Evolutionary conservation across 257 asterid genomes (phyloP).

Genomic region (Rubia yunnanensis): DNA sequence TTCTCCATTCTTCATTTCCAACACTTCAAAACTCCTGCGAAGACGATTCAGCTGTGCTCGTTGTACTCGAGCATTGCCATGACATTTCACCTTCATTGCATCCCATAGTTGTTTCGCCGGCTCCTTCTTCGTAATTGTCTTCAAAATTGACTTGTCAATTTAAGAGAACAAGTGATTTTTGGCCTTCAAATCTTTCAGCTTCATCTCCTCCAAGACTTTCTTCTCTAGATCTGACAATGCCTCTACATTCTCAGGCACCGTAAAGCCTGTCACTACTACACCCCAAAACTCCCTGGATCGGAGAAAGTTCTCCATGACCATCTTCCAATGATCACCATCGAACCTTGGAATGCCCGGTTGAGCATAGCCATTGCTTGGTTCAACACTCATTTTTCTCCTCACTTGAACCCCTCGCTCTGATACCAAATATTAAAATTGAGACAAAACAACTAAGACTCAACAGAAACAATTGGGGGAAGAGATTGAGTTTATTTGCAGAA

Average conservation of each 20-base stretch:
- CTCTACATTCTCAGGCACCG: not conserved
- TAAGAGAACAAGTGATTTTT: not conserved
- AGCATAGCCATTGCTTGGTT: not conserved
- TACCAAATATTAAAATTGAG: not conserved
- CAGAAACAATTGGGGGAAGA: not conserved
- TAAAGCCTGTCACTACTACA: not conserved
- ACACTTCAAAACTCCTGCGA: not conserved
- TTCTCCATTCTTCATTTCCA: not conserved
- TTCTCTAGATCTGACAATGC: not conserved
- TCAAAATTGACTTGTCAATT: not conserved
- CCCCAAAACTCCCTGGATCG: not conserved
- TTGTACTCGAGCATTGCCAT: too few relatives aligned
- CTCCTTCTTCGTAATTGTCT: not conserved
- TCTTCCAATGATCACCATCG: not conserved
- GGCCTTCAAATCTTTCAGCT: not conserved
- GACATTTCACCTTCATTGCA: too few relatives aligned
- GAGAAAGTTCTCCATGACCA: not conserved
- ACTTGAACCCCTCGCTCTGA: not conserved
- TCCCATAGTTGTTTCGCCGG: not conserved
- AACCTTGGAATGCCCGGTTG: not conserved
- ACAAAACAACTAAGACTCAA: not conserved
- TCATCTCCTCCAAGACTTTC: not conserved
- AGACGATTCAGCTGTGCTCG: too few relatives aligned
- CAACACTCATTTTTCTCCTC: not conserved
- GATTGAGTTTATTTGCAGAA: not conserved